Percentiles rank a stretch among this genome's conserved stretches.
phyloP scores from a whole-genome alignment of 164 flowering plant species.

The Umbellularia californica region DNA sequence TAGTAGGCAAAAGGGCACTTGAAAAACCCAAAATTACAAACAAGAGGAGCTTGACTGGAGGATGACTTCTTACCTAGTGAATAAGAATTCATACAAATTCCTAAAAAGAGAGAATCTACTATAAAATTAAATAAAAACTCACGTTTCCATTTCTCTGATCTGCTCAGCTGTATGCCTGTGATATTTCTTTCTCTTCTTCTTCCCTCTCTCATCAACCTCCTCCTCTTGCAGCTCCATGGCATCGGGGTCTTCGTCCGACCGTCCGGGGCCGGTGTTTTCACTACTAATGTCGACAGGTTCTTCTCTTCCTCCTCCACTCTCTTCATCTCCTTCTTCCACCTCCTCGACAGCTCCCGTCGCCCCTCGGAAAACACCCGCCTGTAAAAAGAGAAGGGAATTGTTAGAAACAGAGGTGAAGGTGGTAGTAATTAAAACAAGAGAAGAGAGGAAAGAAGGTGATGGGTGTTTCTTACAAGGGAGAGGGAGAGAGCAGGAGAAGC shows the following conservation, averaged over 20 bases:
- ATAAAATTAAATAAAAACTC: conserved; percentile 15
- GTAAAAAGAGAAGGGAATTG: conserved; percentile 1
- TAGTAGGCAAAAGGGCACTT: no score
- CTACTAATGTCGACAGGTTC: conserved; percentile 74
- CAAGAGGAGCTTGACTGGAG: no score
- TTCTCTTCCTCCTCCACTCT: conserved; percentile 35
- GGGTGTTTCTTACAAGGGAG: conserved; percentile 50
- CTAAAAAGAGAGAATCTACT: not conserved
- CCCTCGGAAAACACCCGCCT: conserved; percentile 89
- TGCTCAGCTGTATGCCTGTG: conserved; percentile 94
- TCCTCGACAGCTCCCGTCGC: conserved; percentile 41
- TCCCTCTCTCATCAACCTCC: conserved; percentile 34
- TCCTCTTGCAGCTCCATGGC: conserved; percentile 31
- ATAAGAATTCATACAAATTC: no score
- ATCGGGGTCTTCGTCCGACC: conserved; percentile 64
- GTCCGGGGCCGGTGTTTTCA: conserved; percentile 69
- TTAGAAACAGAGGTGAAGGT: not conserved
- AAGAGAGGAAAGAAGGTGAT: not conserved
- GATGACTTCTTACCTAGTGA: no score
- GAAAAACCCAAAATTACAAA: no score
- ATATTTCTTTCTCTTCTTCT: conserved; percentile 90
- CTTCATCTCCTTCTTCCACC: conserved; percentile 55
- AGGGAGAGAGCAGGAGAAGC: conserved; percentile 94
- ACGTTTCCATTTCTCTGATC: conserved; percentile 99
- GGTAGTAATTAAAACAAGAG: not conserved